A percentile compares a stretch with the other conserved stretches of the same genome.
Evolutionary conservation across 1,284 basidiomycete genomes (phyloP).

Genomic region (Psilocybe mexicana): DNA sequence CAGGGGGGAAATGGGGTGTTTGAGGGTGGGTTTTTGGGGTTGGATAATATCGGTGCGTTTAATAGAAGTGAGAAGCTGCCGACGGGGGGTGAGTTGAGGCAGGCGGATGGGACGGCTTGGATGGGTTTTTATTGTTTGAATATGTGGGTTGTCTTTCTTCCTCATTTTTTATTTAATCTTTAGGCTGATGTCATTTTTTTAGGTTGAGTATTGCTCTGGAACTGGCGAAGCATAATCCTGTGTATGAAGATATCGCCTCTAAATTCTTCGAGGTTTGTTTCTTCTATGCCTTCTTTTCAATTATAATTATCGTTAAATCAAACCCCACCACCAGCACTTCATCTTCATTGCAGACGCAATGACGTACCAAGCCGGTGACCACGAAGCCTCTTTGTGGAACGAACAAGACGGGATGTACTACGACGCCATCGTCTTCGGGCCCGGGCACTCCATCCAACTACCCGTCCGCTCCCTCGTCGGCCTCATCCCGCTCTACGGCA

Average conservation of each 20-base stretch:
- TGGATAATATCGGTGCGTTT: slow-evolving; percentile 98
- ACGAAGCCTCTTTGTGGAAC: slow-evolving; percentile 88
- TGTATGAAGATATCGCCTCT: slow-evolving; percentile 99
- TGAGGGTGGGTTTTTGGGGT: slow-evolving; percentile 95
- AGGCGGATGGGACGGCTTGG: slow-evolving; percentile 98
- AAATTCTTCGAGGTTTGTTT: slow-evolving; percentile 88
- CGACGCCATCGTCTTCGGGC: slow-evolving; percentile 92
- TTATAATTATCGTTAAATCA: not conserved
- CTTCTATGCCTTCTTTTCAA: slow-evolving; percentile 1
- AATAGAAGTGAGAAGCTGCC: slow-evolving; percentile 96
- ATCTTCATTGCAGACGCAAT: slow-evolving; percentile 97
- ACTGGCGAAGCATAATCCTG: slow-evolving; percentile 94
- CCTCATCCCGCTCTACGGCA: slow-evolving; percentile 94
- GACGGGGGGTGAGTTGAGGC: slow-evolving; percentile 88
- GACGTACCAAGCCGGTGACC: slow-evolving; percentile 83
- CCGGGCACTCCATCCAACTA: slow-evolving; percentile 83
- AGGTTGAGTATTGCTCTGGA: slow-evolving; percentile 91
- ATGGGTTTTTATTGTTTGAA: slow-evolving; percentile 99
- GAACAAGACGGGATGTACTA: slow-evolving; percentile 98
- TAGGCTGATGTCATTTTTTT: slow-evolving; percentile 2
- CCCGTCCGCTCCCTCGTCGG: slow-evolving; percentile 94
- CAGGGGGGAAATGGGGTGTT: slow-evolving; percentile 94
- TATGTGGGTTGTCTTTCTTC: slow-evolving; percentile 55
- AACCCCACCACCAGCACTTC: slow-evolving; percentile 66
- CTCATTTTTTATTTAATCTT: slow-evolving; percentile 21